Conservation (phyloP, 352 stramenopile species). For the Globisporangium rhizosaccharum region DNA sequence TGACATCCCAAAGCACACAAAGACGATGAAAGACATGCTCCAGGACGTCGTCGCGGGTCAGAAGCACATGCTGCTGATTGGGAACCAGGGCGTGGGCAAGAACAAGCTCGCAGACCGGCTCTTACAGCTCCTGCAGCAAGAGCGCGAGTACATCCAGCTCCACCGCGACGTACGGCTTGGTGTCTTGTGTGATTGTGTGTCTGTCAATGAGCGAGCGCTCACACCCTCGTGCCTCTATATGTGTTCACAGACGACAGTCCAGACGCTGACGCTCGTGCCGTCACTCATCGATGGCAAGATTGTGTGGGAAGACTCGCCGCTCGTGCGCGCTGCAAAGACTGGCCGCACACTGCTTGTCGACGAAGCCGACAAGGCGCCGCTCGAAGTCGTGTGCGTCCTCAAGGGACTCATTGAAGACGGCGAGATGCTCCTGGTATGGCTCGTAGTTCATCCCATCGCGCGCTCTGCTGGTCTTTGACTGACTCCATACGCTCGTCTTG, state of each 20-base stretch:
- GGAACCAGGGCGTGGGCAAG: constrained; percentile 94
- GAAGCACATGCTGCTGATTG: constrained; percentile 90
- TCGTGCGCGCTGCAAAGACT: constrained; percentile 91
- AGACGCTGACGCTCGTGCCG: constrained; percentile 89
- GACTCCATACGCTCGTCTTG: too few species aligned
- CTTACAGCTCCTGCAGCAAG: constrained; percentile 86
- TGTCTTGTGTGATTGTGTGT: not conserved
- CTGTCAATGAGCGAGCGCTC: not conserved
- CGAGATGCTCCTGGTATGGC: constrained; percentile 85
- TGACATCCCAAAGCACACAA: constrained; percentile 86
- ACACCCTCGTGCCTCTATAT: not conserved
- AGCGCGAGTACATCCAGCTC: constrained; percentile 96
- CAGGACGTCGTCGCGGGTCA: constrained; percentile 83
- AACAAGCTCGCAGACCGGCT: constrained; percentile 93
- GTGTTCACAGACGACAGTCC: constrained; percentile 84
- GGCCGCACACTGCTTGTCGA: constrained; percentile 93
- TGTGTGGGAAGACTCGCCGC: constrained; percentile 90
- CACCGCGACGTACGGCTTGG: constrained; percentile 86
- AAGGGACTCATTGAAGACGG: constrained; percentile 96
- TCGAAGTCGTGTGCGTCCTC: constrained; percentile 94
- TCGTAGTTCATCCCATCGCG: not conserved
- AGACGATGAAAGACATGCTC: constrained; percentile 84
- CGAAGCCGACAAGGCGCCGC: constrained; percentile 95
- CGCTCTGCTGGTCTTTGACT: not conserved
- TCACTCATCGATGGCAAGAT: constrained; percentile 87